Evolutionary conservation across 176 grass and related monocot species (phyloP), one percentile per base, ranked within the genome.

Genomic region (Oryza longistaminata): DNA sequence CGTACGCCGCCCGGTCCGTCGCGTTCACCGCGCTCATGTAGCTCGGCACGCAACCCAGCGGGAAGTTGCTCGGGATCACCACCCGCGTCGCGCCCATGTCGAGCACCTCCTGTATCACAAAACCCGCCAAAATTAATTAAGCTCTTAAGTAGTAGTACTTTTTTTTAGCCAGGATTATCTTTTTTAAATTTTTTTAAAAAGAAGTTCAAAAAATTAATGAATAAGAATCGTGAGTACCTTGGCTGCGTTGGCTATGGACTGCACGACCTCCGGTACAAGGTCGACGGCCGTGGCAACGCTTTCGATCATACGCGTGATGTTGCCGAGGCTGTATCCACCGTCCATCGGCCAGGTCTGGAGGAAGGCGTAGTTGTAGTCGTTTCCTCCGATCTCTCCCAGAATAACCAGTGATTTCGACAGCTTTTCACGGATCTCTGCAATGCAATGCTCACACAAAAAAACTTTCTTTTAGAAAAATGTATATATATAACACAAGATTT

Each of bases 291-390:
- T 22, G 8, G 71, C 69, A 0, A 87, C 35, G 31, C 24, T 87
- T 1, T 45, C 26, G 24, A 15, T 39, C 2, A 58, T 44, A 9
- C 60, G 81, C 1, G 39, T 12, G 39, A 61, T 9, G 65, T 69
- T 85, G 39, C 40, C 31, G 48, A 64, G 19, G 50, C 26, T n/a
- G 1, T 37, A 12, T 6, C 49, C 49, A 0, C 50, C 49, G 14
- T 19, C 48, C 6, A 15, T 22, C 7, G 26, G 49, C 15, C 71
- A 49, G 55, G 17, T 77, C 82, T 88, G 61, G 17, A 86, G 53
- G 84, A 94, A 94, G 52, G 78, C 88, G 77, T 92, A 92, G 83
- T 97, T 97, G 84, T 94, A 94, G 75, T 94, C 90, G 75, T 97
- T 94, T 31, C 29, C 29, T 31, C 29, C 29, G 29, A 31, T 31